Percentiles rank a stretch among this genome's conserved stretches.
Evolutionary conservation across 2,329 filamentous ascomycete genomes (phyloP).

Genomic region (Sporothrix pallida): DNA sequence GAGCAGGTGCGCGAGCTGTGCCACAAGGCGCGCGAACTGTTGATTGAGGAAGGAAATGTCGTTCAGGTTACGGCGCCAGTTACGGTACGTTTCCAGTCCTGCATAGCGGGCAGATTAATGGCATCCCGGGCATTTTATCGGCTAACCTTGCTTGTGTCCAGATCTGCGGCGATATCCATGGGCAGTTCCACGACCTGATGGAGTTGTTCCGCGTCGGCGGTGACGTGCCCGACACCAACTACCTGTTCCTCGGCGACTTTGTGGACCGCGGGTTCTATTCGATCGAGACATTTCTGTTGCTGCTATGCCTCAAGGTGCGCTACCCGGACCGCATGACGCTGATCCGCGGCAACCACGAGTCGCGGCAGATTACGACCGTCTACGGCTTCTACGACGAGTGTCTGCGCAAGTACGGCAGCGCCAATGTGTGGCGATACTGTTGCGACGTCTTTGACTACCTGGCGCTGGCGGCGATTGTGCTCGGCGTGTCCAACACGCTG

Average conservation of each 20-base stretch:
- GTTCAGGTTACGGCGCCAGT: conserved; percentile 94
- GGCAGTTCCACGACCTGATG: conserved; percentile 96
- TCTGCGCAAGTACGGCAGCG: conserved; percentile 91
- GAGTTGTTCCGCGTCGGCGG: conserved; percentile 93
- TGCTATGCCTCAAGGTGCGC: conserved; percentile 94
- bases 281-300: conserved; percentile 92
- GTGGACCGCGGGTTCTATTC: conserved; percentile 98
- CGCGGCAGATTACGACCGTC: conserved; percentile 93
- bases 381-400: conserved; percentile 99
- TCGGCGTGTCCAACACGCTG: conserved; percentile 78
- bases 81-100: conserved; percentile 63
- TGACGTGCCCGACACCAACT: conserved; percentile 93
- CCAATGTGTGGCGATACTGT: conserved; percentile 96
- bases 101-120: not conserved
- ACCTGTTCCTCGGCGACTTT: conserved; percentile 86
- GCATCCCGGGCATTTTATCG: too few species aligned
- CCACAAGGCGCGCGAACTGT: conserved; percentile 92
- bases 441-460: conserved; percentile 98
- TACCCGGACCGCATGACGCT: conserved; percentile 97
- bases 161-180: conserved; percentile 97
- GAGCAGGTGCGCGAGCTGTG: conserved; percentile 94
- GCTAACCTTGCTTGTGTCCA: conserved; percentile 42
- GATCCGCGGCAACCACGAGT: conserved; percentile 94
- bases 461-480: conserved; percentile 83
- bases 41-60: conserved; percentile 98